Conservation (phyloP, 805 yeast species). For the Yamadazyma scolyti region DNA sequence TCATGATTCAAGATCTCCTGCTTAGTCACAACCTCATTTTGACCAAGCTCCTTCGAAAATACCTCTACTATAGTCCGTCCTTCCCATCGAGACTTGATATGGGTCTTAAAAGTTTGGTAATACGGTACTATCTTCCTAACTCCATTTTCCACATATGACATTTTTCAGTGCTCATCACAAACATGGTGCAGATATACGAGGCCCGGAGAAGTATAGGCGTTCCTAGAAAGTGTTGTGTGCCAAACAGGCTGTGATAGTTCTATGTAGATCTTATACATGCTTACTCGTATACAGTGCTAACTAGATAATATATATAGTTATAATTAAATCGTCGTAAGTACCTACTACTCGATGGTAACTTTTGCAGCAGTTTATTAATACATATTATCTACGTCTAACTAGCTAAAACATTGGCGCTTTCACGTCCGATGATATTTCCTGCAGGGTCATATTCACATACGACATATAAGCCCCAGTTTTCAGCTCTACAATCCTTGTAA, state of each 20-base stretch:
- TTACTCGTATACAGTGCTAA: too few relatives aligned
- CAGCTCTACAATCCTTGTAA: conserved; percentile 49
- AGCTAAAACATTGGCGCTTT: conserved; percentile 15
- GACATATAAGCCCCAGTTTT: conserved; percentile 51
- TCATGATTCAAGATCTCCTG: conserved; percentile 20
- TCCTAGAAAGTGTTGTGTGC: too few relatives aligned
- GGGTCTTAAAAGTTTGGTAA: conserved; percentile 25
- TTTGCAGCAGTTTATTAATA: too few relatives aligned
- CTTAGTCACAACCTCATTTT: conserved; percentile 17
- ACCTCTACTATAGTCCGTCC: conserved; percentile 29
- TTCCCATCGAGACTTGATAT: conserved; percentile 37
- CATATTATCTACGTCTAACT: too few relatives aligned
- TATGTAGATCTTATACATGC: too few relatives aligned
- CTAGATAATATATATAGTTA: too few relatives aligned
- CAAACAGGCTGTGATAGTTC: too few relatives aligned
- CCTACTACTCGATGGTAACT: too few relatives aligned
- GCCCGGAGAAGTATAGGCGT: too few relatives aligned
- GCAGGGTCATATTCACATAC: conserved; percentile 75
- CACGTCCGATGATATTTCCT: conserved; percentile 61
- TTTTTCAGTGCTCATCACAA: too few relatives aligned
- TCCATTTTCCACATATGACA: conserved; percentile 20
- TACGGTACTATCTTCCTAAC: conserved; percentile 36
- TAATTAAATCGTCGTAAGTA: too few relatives aligned
- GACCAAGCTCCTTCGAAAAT: conserved; percentile 32
- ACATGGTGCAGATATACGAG: too few relatives aligned